Percentiles rank a stretch among this genome's conserved stretches.
Conservation (phyloP, 2,329 filamentous ascomycete species). For the Aspergillus caelatus region DNA sequence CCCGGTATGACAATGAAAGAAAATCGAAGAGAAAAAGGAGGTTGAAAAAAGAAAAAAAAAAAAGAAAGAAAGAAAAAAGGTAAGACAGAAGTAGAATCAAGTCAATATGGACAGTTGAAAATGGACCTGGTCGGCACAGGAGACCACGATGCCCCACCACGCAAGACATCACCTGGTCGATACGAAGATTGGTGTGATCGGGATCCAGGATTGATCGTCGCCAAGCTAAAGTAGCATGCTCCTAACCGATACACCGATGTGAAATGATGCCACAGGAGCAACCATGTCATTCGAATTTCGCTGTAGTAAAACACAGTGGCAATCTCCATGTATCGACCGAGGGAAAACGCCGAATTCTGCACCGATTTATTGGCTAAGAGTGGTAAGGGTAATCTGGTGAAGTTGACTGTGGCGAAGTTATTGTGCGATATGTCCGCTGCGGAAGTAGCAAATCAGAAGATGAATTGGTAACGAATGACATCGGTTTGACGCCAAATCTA, state of each 20-base stretch:
- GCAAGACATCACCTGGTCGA: constrained; percentile 2
- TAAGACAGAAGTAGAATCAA: constrained; percentile 16
- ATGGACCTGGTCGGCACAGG: constrained; percentile 12
- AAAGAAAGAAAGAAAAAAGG: constrained; percentile 16
- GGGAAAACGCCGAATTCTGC: not conserved
- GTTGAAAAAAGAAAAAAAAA: constrained; percentile 24
- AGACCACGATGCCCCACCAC: not conserved
- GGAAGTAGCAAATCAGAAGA: not conserved
- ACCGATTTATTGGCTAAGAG: not conserved
- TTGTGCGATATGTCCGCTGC: constrained; percentile 2
- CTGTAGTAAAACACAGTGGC: not conserved
- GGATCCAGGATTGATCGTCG: constrained; percentile 20
- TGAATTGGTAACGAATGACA: not conserved
- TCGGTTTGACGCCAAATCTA: not conserved
- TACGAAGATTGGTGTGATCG: constrained; percentile 4
- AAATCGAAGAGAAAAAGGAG: constrained; percentile 24
- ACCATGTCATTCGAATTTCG: not conserved
- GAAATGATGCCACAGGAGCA: constrained; percentile 33
- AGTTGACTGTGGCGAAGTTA: not conserved
- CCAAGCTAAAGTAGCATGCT: constrained; percentile 25
- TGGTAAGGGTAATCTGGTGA: not conserved
- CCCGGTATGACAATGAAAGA: constrained; percentile 21
- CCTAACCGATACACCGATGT: constrained; percentile 24
- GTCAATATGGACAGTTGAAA: constrained; percentile 16
- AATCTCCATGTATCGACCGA: not conserved